Percentiles rank a stretch among this genome's conserved stretches.
These are phyloP conservation scores for Aspergillus phoenicis DNA, from an alignment of 2,329 filamentous ascomycete species.

Conservation along the genomic window DNA sequence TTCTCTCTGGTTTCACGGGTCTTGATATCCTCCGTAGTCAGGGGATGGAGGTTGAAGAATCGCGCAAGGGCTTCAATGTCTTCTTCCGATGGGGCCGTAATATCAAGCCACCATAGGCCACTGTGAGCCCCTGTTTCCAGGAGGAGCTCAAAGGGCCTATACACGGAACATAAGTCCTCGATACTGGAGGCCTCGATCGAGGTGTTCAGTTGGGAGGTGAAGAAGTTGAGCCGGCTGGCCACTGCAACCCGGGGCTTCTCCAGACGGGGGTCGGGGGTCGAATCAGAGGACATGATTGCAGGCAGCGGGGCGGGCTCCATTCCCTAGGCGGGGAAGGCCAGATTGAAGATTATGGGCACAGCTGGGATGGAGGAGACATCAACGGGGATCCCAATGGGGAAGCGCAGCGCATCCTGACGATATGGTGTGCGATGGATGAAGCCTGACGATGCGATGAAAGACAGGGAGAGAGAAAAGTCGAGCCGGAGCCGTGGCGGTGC, in stretches of 20 bases:
- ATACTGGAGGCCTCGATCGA: constrained; percentile 87
- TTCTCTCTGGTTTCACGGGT: constrained; percentile 93
- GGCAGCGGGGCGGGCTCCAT: background rate
- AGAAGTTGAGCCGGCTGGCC: background rate
- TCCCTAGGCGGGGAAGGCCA: background rate
- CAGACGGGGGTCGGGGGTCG: background rate
- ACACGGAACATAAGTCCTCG: constrained; percentile 77
- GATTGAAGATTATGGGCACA: background rate
- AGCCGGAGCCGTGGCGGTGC: background rate
- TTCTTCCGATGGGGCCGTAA: constrained; percentile 81
- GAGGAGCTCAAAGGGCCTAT: constrained; percentile 74
- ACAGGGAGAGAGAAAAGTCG: background rate
- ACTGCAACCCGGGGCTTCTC: background rate
- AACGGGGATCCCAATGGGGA: background rate
- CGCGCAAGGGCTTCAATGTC: constrained; percentile 87
- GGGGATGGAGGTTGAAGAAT: constrained; percentile 88
- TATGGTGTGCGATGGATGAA: background rate
- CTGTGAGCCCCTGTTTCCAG: constrained; percentile 52
- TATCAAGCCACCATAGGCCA: constrained; percentile 96
- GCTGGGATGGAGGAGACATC: background rate
- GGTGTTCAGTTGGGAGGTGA: constrained; percentile 79
- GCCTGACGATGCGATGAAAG: background rate
- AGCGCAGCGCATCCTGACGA: background rate
- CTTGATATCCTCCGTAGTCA: constrained; percentile 92
- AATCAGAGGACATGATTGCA: background rate